Percentiles rank a stretch among this genome's conserved stretches.
Evolutionary conservation across 2,329 filamentous ascomycete species (phyloP).

Genomic region (Aspergillus neoniger): DNA sequence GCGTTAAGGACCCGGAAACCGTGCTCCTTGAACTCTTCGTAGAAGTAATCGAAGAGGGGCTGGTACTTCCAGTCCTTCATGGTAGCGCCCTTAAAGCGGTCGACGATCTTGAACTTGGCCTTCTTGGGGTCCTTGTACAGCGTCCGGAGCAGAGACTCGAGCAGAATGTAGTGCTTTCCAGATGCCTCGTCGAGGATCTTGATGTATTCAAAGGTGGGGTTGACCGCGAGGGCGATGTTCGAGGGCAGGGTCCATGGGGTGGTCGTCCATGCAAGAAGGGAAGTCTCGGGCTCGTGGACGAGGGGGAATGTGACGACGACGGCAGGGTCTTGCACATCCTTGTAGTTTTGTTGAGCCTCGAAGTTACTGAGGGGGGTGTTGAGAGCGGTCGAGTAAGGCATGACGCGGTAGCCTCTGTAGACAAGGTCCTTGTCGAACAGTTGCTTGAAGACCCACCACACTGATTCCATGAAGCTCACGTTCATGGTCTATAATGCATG

Average conservation of each 20-base stretch:
- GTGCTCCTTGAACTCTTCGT: constrained; percentile 80
- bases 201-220: constrained; percentile 83
- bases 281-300: constrained; percentile 71
- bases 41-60: constrained; percentile 87
- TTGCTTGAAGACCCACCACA: constrained; percentile 97
- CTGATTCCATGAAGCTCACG: constrained; percentile 89
- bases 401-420: constrained; percentile 86
- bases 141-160: constrained; percentile 77
- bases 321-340: constrained; percentile 87
- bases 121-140: constrained; percentile 96
- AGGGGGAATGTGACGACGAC: constrained; percentile 87
- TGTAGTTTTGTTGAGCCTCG: constrained; percentile 92
- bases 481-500: constrained; percentile 72
- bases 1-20: constrained; percentile 83
- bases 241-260: constrained; percentile 86
- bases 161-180: constrained; percentile 79
- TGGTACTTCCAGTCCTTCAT: constrained; percentile 89
- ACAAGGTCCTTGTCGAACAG: constrained; percentile 86
- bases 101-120: constrained; percentile 82
- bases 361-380: constrained; percentile 91
- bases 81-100: constrained; percentile 77
- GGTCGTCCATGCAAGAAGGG: constrained; percentile 83
- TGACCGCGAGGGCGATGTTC: constrained; percentile 73
- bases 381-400: constrained; percentile 92
- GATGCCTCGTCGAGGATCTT: constrained; percentile 82